A percentile compares a stretch with the other conserved stretches of the same genome.
Conservation (phyloP, 148 eudicot genomes). For the Cornus controversa region DNA sequence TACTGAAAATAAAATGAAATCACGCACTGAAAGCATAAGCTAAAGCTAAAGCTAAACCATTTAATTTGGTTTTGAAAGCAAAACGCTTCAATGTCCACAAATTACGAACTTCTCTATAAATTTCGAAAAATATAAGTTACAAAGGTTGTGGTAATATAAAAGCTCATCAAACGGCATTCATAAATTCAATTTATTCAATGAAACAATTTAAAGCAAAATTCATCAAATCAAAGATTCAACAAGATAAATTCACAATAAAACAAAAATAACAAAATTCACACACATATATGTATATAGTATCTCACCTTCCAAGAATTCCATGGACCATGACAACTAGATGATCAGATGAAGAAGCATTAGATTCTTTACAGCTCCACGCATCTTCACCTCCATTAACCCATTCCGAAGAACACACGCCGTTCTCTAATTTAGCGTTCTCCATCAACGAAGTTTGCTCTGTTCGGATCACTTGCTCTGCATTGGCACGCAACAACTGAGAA, state of each 20-base stretch:
- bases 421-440: conserved; percentile 6
- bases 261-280: neutral
- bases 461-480: neutral
- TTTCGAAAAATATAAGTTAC: too few relatives aligned
- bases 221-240: neutral
- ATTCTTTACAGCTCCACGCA: conserved; percentile 50
- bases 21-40: neutral
- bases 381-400: conserved; percentile 60
- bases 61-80: too few relatives aligned
- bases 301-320: conserved; percentile 91
- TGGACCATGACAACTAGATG: conserved; percentile 96
- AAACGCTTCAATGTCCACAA: too few relatives aligned
- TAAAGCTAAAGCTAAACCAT: neutral
- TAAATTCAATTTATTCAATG: neutral
- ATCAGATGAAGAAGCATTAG: conserved; percentile 55
- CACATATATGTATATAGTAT: neutral
- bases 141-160: neutral
- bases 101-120: too few relatives aligned
- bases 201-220: neutral
- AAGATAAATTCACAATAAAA: neutral
- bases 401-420: conserved; percentile 63
- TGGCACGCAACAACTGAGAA: neutral
- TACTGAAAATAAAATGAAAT: neutral
- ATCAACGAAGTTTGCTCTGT: neutral
- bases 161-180: neutral